Evolutionary conservation across 2,329 filamentous ascomycete genomes (phyloP).

Genomic region (Xylaria arbuscula): DNA sequence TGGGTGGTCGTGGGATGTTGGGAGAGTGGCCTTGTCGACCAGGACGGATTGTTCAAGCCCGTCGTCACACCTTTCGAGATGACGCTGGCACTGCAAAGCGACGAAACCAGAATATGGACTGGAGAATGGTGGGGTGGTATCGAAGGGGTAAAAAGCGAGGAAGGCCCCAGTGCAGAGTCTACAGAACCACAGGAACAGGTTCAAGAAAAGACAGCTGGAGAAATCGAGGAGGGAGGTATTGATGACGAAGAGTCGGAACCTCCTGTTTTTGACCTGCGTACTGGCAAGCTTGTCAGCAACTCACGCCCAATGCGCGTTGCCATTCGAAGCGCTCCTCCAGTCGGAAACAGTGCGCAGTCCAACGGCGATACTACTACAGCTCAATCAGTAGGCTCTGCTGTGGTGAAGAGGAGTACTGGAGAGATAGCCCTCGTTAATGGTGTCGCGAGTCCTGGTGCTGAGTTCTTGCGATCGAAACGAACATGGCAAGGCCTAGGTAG

Average conservation of each 20-base stretch:
- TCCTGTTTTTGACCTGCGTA: conserved; percentile 92
- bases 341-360: conserved; percentile 31
- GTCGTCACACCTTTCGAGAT: conserved; percentile 97
- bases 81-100: conserved; percentile 77
- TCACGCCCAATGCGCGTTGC: conserved; percentile 77
- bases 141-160: conserved; percentile 68
- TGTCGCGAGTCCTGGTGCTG: conserved; percentile 88
- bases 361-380: conserved; percentile 39
- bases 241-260: conserved; percentile 79
- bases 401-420: conserved; percentile 71
- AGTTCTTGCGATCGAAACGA: conserved; percentile 82
- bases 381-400: conserved; percentile 53
- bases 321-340: conserved; percentile 46
- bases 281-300: conserved; percentile 82
- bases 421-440: conserved; percentile 86
- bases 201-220: conserved; percentile 38
- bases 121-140: conserved; percentile 92
- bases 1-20: conserved; percentile 99
- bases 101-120: conserved; percentile 84
- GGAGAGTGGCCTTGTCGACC: conserved; percentile 94
- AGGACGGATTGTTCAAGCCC: conserved; percentile 86
- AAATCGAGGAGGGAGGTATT: conserved; percentile 58
- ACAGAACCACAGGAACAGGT: conserved; percentile 36
- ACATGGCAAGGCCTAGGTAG: conserved; percentile 94
- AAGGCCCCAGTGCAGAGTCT: conserved; percentile 44